These are phyloP conservation scores for Exophiala dermatitidis DNA, from an alignment of 2,329 filamentous ascomycete genomes.

Conservation along the genomic window DNA sequence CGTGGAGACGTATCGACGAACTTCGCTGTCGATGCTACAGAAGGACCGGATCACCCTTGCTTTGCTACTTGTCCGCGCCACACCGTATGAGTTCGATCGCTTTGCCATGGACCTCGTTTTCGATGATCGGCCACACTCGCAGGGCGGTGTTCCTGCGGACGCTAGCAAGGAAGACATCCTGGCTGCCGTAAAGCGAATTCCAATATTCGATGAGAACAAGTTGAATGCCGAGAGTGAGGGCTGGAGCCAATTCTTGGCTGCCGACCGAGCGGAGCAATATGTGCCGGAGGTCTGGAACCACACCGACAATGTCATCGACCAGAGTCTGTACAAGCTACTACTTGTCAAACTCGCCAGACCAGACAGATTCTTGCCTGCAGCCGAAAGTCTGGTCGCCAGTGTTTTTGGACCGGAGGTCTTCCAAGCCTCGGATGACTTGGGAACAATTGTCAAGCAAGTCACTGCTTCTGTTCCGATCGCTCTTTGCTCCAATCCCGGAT, in stretches of 20 bases:
- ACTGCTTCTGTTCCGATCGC: constrained; percentile 78
- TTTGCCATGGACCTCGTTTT: constrained; percentile 77
- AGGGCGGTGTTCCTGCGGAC: constrained; percentile 71
- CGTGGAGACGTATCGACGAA: constrained; percentile 82
- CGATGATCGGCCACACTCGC: constrained; percentile 58
- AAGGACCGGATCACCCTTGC: constrained; percentile 91
- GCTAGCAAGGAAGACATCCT: constrained; percentile 62
- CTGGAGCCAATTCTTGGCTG: constrained; percentile 76
- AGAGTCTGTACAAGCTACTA: constrained; percentile 73
- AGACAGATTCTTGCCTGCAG: constrained; percentile 86
- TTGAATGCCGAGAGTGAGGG: constrained; percentile 55
- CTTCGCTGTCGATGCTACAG: constrained; percentile 84
- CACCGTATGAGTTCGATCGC: constrained; percentile 95
- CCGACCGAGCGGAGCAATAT: constrained; percentile 78
- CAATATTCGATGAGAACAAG: constrained; percentile 61
- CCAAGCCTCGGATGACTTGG: constrained; percentile 77
- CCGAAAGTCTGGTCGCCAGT: constrained; percentile 78
- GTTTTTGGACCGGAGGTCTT: constrained; percentile 81
- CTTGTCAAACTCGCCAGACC: constrained; percentile 92
- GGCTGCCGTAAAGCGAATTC: constrained; percentile 59
- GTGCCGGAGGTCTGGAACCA: constrained; percentile 72
- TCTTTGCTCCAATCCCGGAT: constrained; percentile 88
- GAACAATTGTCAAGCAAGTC: constrained; percentile 76
- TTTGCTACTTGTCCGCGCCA: constrained; percentile 88
- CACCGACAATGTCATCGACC: constrained; percentile 58